Base-by-base conservation (phyloP, 768 basidiomycete genomes). In the Holtermanniella nyarrowii region DNA sequence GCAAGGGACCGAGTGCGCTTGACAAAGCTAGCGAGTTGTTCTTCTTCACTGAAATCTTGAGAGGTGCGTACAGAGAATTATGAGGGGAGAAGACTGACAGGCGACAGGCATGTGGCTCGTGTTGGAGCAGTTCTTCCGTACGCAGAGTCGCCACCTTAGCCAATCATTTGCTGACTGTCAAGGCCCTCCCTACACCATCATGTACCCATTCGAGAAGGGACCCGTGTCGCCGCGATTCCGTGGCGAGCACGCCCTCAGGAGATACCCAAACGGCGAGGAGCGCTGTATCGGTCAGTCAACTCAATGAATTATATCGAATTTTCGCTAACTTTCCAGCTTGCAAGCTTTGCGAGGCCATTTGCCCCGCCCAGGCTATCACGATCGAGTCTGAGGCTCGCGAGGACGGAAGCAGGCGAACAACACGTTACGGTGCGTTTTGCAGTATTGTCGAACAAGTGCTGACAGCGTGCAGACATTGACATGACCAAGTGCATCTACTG, bases 401-500 rank as follows among this genome's bases (percentile, higher is more conserved):
- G 73, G 95, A 99, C 70, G 95, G 95, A 42, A 91, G 88, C 49
- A 80, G 95, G 68, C 80, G 88, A 75, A 99, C 95, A 52, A 97
- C 95, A 25, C 87, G 88, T 82, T 99, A 97, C 64, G 95, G 89
- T 85, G 49, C 48, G 79, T 67, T 14, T 18, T 42, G 24, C 40
- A 50, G 14, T 24, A 16, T 18, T 21, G 31, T 24, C 12, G 21
- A 24, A 12, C 24, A 39, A 24, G 12, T 22, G 20, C 24, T 41
- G 39, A 22, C 14, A 14, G 18, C n/a, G 25, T 41, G 20, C 24
- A 91, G 88, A 97, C 74, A 90, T 97, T 64, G 95, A 99, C 72
- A 99, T 99, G 95, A 99, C 95, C 54, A 97, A 77, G 78, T 97
- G 95, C 75, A 99, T 99, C 66, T 99, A 99, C 77, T 99, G 95